These are phyloP conservation scores for Bolboschoenoplectus hybrid DNA, from an alignment of 202 grass and related monocot genomes.

Conservation along the genomic window DNA sequence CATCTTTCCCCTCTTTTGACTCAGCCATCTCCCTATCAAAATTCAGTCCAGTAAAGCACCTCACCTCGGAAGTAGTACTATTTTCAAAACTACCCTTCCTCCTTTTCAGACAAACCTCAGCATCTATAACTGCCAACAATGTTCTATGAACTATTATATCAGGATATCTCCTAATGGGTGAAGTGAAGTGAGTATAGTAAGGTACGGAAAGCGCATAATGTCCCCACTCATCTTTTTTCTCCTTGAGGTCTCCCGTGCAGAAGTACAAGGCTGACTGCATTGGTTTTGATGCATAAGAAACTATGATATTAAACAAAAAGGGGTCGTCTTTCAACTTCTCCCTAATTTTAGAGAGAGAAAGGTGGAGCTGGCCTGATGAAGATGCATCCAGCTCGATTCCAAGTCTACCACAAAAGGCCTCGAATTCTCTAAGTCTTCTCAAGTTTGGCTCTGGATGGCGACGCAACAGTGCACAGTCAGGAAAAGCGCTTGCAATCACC, in stretches of 20 bases:
- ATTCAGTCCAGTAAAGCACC: slow-evolving; percentile 72
- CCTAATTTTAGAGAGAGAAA: slow-evolving; percentile 80
- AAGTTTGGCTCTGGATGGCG: slow-evolving; percentile 86
- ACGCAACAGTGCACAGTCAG: slow-evolving; percentile 83
- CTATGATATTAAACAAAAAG: slow-evolving; percentile 86
- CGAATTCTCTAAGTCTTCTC: slow-evolving; percentile 76
- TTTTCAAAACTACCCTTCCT: slow-evolving; percentile 37
- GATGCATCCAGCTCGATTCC: slow-evolving; percentile 90
- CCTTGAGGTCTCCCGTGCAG: slow-evolving; percentile 69
- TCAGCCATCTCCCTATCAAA: slow-evolving; percentile 69
- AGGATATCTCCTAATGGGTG: slow-evolving; percentile 88
- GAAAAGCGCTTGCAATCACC: slow-evolving; percentile 89
- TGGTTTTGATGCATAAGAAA: slow-evolving; percentile 93
- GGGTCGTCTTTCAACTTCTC: slow-evolving; percentile 80
- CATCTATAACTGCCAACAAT: slow-evolving; percentile 75
- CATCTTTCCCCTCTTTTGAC: slow-evolving; percentile 70
- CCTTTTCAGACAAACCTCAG: slow-evolving; percentile 74
- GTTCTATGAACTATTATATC: slow-evolving; percentile 97
- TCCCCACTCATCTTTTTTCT: slow-evolving; percentile 79
- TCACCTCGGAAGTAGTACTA: slow-evolving; percentile 44
- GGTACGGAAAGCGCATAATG: slow-evolving; percentile 86
- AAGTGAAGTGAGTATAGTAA: slow-evolving; percentile 93
- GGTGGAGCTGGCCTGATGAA: slow-evolving; percentile 85
- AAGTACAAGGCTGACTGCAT: slow-evolving; percentile 90
- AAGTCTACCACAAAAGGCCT: slow-evolving; percentile 77